Base-by-base conservation (phyloP, 106 monocot species). In the Cymbidium sinense region DNA sequence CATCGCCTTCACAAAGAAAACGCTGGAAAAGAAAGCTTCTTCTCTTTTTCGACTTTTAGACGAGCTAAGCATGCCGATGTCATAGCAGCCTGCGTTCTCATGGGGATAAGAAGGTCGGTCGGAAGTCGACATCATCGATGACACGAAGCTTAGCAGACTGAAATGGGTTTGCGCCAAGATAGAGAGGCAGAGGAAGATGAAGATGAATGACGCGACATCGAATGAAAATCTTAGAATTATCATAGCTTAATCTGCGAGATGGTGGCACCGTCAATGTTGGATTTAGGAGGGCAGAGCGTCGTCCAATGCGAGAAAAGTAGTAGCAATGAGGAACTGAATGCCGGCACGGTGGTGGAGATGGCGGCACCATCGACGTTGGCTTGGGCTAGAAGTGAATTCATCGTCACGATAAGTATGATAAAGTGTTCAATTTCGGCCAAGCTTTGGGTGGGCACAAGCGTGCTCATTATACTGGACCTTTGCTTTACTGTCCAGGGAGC, bases 401-500 rank as follows among this genome's bases (percentile, higher is more conserved):
- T 58, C 52, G 12, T 3, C 17, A n/a, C 23, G 58, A 58, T 23
- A n/a, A 58, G 23, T 58, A n/a, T n/a, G 23, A 58, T 23, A 58
- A 58, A 11, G 58, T 58, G 4, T 58, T 58, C 23, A 58, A 23
- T 7, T n/a, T n/a, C 8, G 58, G 58, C 0, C 58, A 23, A n/a
- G 58, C 58, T 23, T 58, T 58, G 58, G 58, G 58, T 7, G 58
- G 58, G 11, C 58, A 58, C 21, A 58, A 58, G 21, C 58, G 58
- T 58, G 58, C 58, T 21, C 58, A 58, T 58, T 58, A 58, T 58
- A 58, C n/a, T 23, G 58, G n/a, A n/a, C 58, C 58, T 58, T n/a
- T n/a, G 23, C 4, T 58, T 0, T 20, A 6, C n/a, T 6, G n/a
- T n/a, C 20, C 1, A 6, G 0, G 23, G 5, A 23, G 58, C 4